Conservation (phyloP, 2,329 filamentous ascomycete genomes). For the Rhinocladiella similis region DNA sequence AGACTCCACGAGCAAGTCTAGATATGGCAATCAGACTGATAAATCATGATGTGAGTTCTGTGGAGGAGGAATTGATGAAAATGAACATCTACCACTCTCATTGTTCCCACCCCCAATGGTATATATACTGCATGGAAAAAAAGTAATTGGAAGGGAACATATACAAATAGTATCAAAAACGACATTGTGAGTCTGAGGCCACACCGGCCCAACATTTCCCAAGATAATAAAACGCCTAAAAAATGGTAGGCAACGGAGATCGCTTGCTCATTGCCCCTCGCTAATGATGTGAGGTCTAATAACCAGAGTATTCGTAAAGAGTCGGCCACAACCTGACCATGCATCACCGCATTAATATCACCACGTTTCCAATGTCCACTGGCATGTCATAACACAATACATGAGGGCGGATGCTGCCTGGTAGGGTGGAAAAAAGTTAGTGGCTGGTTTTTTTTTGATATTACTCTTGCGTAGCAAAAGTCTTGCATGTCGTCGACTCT, state of each 20-base stretch:
- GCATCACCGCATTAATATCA: constrained; percentile 13
- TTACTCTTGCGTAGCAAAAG: constrained; percentile 1
- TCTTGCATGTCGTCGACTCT: neutral
- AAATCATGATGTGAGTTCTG: no score
- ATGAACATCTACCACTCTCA: no score
- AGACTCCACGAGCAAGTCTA: no score
- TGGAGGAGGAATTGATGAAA: no score
- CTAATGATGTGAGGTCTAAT: constrained; percentile 9
- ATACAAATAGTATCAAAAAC: neutral
- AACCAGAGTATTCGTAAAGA: constrained; percentile 9
- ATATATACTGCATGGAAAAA: no score
- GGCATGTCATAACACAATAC: constrained; percentile 46
- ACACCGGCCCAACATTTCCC: constrained; percentile 47
- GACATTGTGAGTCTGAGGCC: constrained; percentile 32
- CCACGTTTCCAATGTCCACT: constrained; percentile 5
- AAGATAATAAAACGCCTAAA: constrained; percentile 61
- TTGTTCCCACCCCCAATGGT: no score
- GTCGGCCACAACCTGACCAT: constrained; percentile 2
- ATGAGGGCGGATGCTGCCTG: constrained; percentile 35
- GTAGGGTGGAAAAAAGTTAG: constrained; percentile 20
- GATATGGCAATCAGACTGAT: neutral
- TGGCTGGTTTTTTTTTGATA: constrained; percentile 12
- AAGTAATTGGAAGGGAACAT: no score
- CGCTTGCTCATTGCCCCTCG: constrained; percentile 6
- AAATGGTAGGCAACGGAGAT: constrained; percentile 54